phyloP scores from a whole-genome alignment of 2,329 filamentous ascomycete species.

The Trichothecium roseum region DNA sequence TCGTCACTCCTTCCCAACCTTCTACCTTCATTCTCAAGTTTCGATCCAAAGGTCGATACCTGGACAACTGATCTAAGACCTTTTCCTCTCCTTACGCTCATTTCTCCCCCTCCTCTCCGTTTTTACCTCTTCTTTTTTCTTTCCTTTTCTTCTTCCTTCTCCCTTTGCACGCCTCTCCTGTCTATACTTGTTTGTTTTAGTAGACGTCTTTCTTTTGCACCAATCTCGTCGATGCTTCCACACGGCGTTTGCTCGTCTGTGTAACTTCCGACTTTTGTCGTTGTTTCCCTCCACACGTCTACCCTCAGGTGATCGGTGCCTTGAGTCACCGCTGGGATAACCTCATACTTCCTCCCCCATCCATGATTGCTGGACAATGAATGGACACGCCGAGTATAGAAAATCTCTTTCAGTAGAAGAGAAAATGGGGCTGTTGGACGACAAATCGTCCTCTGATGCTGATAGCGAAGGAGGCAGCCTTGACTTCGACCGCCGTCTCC shows the following conservation, averaged over 20 bases:
- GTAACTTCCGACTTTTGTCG: constrained; percentile 3
- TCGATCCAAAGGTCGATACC: not conserved
- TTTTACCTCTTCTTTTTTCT: constrained; percentile 7
- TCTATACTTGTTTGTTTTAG: constrained; percentile 3
- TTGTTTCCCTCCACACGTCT: constrained; percentile 1
- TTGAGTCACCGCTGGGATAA: not conserved
- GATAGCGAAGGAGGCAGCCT: constrained; percentile 29
- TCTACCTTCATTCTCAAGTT: not conserved
- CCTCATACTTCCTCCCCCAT: too few relatives aligned
- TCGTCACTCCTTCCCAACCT: too few relatives aligned
- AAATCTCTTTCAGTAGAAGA: constrained; percentile 29
- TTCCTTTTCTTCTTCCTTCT: constrained; percentile 7
- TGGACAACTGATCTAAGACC: too few relatives aligned
- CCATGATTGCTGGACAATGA: constrained; percentile 25
- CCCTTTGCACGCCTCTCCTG: constrained; percentile 6
- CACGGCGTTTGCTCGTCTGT: constrained; percentile 1
- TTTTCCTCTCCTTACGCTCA: constrained; percentile 3
- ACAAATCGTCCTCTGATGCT: constrained; percentile 29
- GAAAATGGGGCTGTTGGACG: constrained; percentile 33
- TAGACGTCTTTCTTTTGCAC: constrained; percentile 2
- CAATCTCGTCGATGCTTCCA: constrained; percentile 2
- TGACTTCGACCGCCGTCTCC: constrained; percentile 25
- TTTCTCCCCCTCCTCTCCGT: constrained; percentile 6
- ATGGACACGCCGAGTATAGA: constrained; percentile 22
- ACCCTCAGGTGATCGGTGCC: constrained; percentile 1